A percentile compares a stretch with the other conserved stretches of the same genome.
Evolutionary conservation across 163 green algal species (phyloP).

Genomic region (Scenedesmus sp.): DNA sequence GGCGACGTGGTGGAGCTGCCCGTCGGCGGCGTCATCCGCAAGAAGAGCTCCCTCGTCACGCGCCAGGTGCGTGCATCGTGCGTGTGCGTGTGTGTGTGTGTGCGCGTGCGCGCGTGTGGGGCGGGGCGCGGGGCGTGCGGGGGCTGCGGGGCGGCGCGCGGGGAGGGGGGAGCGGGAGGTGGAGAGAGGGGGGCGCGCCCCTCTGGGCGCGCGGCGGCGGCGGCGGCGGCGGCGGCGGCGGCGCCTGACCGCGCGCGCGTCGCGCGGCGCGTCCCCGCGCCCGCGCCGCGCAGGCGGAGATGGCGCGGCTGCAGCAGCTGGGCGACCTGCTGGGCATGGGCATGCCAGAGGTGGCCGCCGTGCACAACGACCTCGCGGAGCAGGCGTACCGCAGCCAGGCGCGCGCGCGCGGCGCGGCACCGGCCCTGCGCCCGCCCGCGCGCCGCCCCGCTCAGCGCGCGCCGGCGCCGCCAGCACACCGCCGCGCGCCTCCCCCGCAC

Average conservation of each 20-base stretch:
- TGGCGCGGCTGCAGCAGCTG: slow-evolving; percentile 55
- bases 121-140: no score
- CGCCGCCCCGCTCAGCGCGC: no score
- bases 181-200: no score
- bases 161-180: neutral
- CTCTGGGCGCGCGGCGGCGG: no score
- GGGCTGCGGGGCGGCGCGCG: neutral
- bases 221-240: no score
- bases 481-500: no score
- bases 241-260: no score
- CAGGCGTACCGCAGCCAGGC: slow-evolving; percentile 84
- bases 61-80: neutral
- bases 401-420: neutral
- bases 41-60: slow-evolving; percentile 50
- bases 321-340: slow-evolving; percentile 63
- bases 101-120: no score
- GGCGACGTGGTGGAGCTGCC: slow-evolving; percentile 90
- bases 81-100: neutral
- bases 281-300: slow-evolving; percentile 55
- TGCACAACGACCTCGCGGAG: slow-evolving; percentile 84
- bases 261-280: no score
- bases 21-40: slow-evolving; percentile 84
- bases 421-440: no score
- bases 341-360: slow-evolving; percentile 73
- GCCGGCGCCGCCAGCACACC: no score